phyloP scores from a whole-genome alignment of 495 filamentous ascomycete species.

The Acidiella bohemica region DNA sequence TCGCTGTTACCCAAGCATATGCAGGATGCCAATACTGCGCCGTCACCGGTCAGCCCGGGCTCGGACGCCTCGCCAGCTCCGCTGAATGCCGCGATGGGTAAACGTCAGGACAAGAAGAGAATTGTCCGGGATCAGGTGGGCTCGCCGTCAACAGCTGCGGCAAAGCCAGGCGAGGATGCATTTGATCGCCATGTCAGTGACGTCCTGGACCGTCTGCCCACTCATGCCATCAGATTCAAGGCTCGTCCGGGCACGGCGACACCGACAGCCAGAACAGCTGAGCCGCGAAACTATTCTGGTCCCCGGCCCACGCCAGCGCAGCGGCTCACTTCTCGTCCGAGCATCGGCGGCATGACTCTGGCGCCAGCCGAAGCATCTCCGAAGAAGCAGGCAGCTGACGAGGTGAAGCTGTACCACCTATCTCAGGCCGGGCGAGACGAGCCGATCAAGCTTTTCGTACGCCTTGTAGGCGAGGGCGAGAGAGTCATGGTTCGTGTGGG shows the following conservation, averaged over 20 bases:
- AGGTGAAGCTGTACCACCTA: conserved; percentile 85
- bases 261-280: conserved; percentile 1
- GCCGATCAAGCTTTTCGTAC: conserved; percentile 86
- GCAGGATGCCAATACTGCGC: background rate
- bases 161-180: conserved; percentile 39
- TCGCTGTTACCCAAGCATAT: background rate
- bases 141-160: background rate
- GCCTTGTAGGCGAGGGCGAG: conserved; percentile 84
- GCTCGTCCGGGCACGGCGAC: conserved; percentile 35
- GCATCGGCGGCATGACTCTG: conserved; percentile 12
- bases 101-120: conserved; percentile 13
- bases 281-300: conserved; percentile 7
- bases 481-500: conserved; percentile 95
- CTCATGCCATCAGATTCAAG: conserved; percentile 59
- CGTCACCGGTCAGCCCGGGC: background rate
- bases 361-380: conserved; percentile 15
- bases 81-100: conserved; percentile 26
- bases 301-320: background rate
- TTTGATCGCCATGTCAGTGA: conserved; percentile 76
- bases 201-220: conserved; percentile 64
- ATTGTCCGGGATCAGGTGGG: background rate
- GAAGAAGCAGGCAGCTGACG: conserved; percentile 34
- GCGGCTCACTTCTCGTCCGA: background rate
- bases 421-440: conserved; percentile 67
- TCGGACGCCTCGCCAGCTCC: conserved; percentile 1